Evolutionary conservation across 129 eudicot genomes (phyloP), one percentile per base, ranked within the genome.

Genomic region (Saussurea involucrata): DNA sequence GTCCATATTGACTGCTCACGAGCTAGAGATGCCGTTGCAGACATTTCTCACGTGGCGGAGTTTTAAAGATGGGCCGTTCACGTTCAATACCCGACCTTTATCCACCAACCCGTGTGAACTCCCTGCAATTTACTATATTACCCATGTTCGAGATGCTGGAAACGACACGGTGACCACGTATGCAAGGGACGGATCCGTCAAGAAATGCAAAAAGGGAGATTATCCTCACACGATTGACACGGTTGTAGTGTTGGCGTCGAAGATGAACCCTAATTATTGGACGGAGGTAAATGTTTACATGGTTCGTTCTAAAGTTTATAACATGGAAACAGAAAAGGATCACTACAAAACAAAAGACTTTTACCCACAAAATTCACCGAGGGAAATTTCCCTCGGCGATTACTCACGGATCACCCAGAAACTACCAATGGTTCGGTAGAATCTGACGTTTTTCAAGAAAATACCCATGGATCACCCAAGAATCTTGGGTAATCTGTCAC

Each of bases 31-130:
- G 72, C 99, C 99, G 0, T 33, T 89, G 73, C 92, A 75, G 73
- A 95, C 99, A 1, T 95, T 95, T 78, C 78, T 70, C 36, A 92
- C 97, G 22, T 95, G 97, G 97, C 82, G 96, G 68, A 85, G 88
- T 57, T 86, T 85, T 81, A 82, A 76, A 6, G 8, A 88, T 9
- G 96, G 95, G 42, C 99, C 99, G 1, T 95, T 95, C 74, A 89
- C 89, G 28, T 95, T 95, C 76, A 92, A 95, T 58, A 92, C 97
- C n/a, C 91, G 97, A 5, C 91, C 86, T 1, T 1, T 86, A 55
- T 80, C 80, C 55, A 8, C 78, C 5, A 87, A 92, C 68, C 90
- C 84, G 1, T 92, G 99, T 83, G 80, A 88, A 34, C 72, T 63
- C 17, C 99, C 99, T 0, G 68, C 86, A 13, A 74, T 73, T 44